Conservation (phyloP, 2,329 filamentous ascomycete species). For the Colletotrichum limetticola region DNA sequence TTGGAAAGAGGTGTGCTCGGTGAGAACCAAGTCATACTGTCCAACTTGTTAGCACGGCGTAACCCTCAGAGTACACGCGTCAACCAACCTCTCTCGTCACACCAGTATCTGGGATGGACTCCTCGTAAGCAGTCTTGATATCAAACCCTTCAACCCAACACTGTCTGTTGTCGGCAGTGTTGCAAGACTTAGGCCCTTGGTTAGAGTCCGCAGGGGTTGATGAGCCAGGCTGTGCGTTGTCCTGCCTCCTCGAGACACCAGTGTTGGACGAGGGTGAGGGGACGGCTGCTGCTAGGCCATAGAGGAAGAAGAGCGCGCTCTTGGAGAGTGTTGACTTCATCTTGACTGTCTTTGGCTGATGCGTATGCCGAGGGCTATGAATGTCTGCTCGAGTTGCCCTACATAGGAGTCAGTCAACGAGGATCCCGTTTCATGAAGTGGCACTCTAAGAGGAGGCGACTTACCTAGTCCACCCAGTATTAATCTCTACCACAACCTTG, state of each 20-base stretch:
- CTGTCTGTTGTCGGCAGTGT: slow-evolving; percentile 38
- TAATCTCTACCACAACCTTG: background rate
- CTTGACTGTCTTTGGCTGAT: background rate
- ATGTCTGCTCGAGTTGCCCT: background rate
- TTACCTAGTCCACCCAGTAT: background rate
- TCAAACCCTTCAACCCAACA: slow-evolving; percentile 42
- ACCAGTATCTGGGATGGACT: slow-evolving; percentile 45
- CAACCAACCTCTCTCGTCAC: slow-evolving; percentile 30
- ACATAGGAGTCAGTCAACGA: background rate
- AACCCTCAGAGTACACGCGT: no score
- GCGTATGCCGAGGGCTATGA: background rate
- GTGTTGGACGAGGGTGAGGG: background rate
- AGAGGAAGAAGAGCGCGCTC: slow-evolving; percentile 21
- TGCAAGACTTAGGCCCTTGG: slow-evolving; percentile 33
- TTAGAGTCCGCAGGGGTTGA: background rate
- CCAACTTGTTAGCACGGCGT: background rate
- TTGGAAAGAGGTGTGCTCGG: slow-evolving; percentile 31
- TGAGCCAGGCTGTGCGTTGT: background rate
- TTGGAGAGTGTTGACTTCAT: slow-evolving; percentile 29
- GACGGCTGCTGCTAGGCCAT: slow-evolving; percentile 12
- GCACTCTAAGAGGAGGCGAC: background rate
- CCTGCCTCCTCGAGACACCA: slow-evolving; percentile 17
- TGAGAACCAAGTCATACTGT: slow-evolving; percentile 35
- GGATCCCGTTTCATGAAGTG: no score
- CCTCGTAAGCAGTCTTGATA: slow-evolving; percentile 43